These are phyloP conservation scores for Paspalum notatum DNA, from an alignment of 176 grass and related monocot species.

Conservation along the genomic window DNA sequence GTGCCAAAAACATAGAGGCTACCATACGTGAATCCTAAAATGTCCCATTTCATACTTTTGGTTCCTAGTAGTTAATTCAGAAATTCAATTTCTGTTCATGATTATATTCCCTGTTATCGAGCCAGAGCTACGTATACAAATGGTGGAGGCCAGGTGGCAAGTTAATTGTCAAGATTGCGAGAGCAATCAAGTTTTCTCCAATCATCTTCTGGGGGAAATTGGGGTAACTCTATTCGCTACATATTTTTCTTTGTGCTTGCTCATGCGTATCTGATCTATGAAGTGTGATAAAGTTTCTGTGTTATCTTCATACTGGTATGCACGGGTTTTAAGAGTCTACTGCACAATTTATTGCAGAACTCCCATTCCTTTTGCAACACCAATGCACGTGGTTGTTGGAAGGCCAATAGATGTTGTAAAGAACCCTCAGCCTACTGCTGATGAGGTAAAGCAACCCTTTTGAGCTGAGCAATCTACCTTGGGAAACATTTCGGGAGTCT, in stretches of 20 bases:
- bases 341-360: constrained; percentile 52
- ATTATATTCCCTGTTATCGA: constrained; percentile 13
- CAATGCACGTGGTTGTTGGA: constrained; percentile 85
- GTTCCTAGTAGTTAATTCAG: neutral
- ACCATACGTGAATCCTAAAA: neutral
- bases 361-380: constrained; percentile 77
- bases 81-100: neutral
- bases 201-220: constrained; percentile 89
- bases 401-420: constrained; percentile 70
- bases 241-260: constrained; percentile 9
- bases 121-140: constrained; percentile 70
- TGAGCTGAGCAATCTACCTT: neutral
- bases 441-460: constrained; percentile 67
- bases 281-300: neutral
- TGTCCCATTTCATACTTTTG: neutral
- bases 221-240: constrained; percentile 46
- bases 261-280: constrained; percentile 11
- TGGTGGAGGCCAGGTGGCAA: constrained; percentile 95
- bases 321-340: constrained; percentile 14
- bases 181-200: constrained; percentile 93
- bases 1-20: neutral
- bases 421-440: constrained; percentile 64
- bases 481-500: neutral
- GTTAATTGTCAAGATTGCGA: constrained; percentile 80
- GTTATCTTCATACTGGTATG: neutral